These are phyloP conservation scores for Naegleria fowleri DNA, from an alignment of 208 protist species.

Conservation along the genomic window DNA sequence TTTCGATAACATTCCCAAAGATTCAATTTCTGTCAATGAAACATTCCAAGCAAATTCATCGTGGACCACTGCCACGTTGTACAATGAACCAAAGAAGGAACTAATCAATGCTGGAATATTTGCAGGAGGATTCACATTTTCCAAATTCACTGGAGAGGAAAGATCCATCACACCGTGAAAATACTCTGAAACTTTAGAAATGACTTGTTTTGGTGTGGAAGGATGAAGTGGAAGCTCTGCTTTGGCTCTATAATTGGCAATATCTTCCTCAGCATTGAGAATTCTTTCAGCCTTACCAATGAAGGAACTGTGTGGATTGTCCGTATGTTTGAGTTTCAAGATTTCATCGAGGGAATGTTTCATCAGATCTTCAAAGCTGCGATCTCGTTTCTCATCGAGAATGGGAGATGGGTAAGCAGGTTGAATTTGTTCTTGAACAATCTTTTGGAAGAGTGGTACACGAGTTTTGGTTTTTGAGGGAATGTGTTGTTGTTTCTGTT, in stretches of 20 bases:
- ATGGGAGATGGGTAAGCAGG: not conserved
- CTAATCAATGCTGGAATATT: not conserved
- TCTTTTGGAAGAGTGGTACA: not conserved
- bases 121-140: not conserved
- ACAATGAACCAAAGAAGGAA: not conserved
- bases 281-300: not conserved
- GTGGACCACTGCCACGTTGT: not conserved
- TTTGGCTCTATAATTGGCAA: not conserved
- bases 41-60: not conserved
- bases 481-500: too few relatives aligned
- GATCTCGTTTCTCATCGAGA: not conserved
- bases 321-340: not conserved
- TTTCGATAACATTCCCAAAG: not conserved
- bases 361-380: not conserved
- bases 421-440: not conserved
- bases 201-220: not conserved
- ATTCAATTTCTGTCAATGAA: not conserved
- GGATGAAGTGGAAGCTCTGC: not conserved
- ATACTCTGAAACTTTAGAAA: not conserved
- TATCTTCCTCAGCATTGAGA: not conserved
- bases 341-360: not conserved
- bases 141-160: not conserved
- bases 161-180: not conserved
- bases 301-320: not conserved
- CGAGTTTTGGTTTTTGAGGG: too few relatives aligned